Evolutionary conservation across 495 filamentous ascomycete genomes (phyloP).

Genomic region (Durotheca rogersii): DNA sequence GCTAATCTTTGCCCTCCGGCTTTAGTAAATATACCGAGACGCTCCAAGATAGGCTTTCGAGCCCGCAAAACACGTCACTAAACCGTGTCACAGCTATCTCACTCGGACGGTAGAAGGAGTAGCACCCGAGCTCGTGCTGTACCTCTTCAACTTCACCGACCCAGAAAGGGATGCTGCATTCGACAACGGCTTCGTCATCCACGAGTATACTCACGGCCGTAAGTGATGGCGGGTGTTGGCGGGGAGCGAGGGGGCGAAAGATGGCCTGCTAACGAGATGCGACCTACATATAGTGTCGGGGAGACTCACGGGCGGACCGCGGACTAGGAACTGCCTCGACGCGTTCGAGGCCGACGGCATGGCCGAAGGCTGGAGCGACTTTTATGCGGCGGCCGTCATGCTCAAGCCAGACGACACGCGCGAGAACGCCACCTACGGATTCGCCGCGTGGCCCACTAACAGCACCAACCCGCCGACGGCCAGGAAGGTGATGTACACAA

Average conservation of each 20-base stretch:
- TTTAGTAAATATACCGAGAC: background rate
- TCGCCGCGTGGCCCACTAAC: slow-evolving; percentile 37
- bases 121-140: slow-evolving; percentile 28
- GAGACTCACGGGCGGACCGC: slow-evolving; percentile 47
- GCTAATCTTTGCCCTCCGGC: background rate
- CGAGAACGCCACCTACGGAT: slow-evolving; percentile 32
- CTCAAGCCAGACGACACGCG: slow-evolving; percentile 41
- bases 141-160: slow-evolving; percentile 35
- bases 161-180: slow-evolving; percentile 39
- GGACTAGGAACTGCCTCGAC: slow-evolving; percentile 39
- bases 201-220: slow-evolving; percentile 36
- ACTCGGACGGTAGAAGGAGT: slow-evolving; percentile 1
- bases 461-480: slow-evolving; percentile 35
- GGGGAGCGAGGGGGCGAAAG: background rate
- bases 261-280: background rate
- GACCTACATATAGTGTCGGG: slow-evolving; percentile 28
- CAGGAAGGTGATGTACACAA: slow-evolving; percentile 43
- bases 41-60: background rate
- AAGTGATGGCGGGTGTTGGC: background rate
- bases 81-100: slow-evolving; percentile 16
- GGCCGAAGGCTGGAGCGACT: slow-evolving; percentile 52
- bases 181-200: slow-evolving; percentile 45
- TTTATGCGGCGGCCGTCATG: slow-evolving; percentile 43
- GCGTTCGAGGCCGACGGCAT: slow-evolving; percentile 43
- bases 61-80: background rate